These are phyloP conservation scores for Gymnopilus junonius DNA, from an alignment of 768 basidiomycete species.

Conservation along the genomic window DNA sequence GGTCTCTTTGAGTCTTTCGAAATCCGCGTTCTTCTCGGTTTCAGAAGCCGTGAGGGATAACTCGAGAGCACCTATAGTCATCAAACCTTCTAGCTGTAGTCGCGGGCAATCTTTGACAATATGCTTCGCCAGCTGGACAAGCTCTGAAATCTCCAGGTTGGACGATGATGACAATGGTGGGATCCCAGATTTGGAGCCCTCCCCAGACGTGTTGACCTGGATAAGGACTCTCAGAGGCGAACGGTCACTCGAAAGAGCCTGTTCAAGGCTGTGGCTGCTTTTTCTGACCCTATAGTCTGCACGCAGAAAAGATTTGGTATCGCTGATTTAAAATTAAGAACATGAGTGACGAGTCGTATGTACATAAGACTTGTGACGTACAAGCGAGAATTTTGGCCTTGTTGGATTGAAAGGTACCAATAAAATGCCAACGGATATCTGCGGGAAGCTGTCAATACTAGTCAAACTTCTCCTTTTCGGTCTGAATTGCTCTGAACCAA, in stretches of 20 bases:
- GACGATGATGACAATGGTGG: constrained; percentile 51
- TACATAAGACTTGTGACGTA: constrained; percentile 37
- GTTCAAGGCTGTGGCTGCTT: constrained; percentile 80
- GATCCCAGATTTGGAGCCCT: constrained; percentile 88
- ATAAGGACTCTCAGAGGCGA: constrained; percentile 79
- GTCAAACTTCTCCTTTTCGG: neutral
- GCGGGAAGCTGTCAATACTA: constrained; percentile 65
- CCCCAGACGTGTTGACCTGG: constrained; percentile 96
- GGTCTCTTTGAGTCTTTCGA: constrained; percentile 68
- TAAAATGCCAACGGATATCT: constrained; percentile 96
- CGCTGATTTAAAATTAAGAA: constrained; percentile 48
- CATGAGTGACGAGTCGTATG: neutral
- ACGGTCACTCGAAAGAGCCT: constrained; percentile 64
- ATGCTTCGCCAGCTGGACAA: constrained; percentile 69
- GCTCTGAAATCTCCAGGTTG: constrained; percentile 47
- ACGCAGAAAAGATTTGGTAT: constrained; percentile 88
- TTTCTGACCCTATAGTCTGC: constrained; percentile 84
- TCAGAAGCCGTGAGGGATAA: constrained; percentile 63
- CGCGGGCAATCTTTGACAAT: constrained; percentile 75
- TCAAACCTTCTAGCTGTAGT: constrained; percentile 82
- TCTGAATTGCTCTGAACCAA: neutral
- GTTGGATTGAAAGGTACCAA: constrained; percentile 92
- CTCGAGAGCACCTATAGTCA: constrained; percentile 93
- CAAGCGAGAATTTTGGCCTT: constrained; percentile 90
- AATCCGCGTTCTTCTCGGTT: constrained; percentile 66